These are phyloP conservation scores for Cercophora samala DNA, from an alignment of 495 filamentous ascomycete genomes.

Conservation along the genomic window DNA sequence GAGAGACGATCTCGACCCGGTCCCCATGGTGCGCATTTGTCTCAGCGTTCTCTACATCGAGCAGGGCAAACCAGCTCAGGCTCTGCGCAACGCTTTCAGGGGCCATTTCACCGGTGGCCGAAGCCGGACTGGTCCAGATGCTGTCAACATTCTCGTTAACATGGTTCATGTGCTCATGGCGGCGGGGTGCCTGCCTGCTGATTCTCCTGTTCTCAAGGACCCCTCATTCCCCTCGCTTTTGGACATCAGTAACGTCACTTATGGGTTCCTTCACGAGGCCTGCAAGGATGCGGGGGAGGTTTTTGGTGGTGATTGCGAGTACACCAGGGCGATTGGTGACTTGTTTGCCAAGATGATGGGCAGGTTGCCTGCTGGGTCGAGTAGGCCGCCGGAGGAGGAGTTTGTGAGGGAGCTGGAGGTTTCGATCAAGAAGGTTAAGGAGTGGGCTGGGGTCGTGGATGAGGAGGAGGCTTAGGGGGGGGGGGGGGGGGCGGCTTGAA, in stretches of 20 bases:
- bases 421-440: slow-evolving; percentile 20
- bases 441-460: slow-evolving; percentile 18
- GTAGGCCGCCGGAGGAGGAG: slow-evolving; percentile 14
- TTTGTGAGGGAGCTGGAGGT: slow-evolving; percentile 21
- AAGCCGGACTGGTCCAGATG: slow-evolving; percentile 17
- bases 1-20: slow-evolving; percentile 26
- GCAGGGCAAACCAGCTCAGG: slow-evolving; percentile 15
- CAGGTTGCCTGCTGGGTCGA: not conserved
- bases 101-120: slow-evolving; percentile 17
- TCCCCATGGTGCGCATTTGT: slow-evolving; percentile 20
- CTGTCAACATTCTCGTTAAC: slow-evolving; percentile 27
- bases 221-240: slow-evolving; percentile 9
- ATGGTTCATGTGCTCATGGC: slow-evolving; percentile 15
- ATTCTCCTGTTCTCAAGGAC: slow-evolving; percentile 9
- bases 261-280: slow-evolving; percentile 22
- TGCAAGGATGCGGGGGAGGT: slow-evolving; percentile 12
- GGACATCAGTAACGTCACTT: slow-evolving; percentile 20
- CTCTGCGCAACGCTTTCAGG: slow-evolving; percentile 23
- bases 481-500: too few species aligned
- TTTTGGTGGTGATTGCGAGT: slow-evolving; percentile 22
- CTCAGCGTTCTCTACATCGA: slow-evolving; percentile 22
- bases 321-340: slow-evolving; percentile 16
- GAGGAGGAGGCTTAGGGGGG: not conserved
- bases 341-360: slow-evolving; percentile 8
- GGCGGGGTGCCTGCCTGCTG: slow-evolving; percentile 5